Base-by-base conservation (phyloP, 1,284 basidiomycete species). In the Filobasidium uniguttulatum region DNA sequence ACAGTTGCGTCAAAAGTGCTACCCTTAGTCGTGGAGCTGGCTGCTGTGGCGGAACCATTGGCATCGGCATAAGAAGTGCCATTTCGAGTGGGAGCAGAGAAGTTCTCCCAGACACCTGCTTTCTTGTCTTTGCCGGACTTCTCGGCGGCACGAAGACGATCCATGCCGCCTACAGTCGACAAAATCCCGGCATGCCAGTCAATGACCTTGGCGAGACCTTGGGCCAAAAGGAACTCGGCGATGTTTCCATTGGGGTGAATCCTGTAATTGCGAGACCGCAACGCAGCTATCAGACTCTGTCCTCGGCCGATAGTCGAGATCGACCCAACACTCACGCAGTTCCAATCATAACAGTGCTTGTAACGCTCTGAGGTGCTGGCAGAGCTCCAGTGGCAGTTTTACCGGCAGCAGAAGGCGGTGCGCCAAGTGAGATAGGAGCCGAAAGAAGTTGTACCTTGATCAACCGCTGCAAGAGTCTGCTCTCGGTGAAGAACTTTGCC, bases 161-260 rank as follows among this genome's bases (percentile, higher is more conserved):
- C 86, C 78, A 93, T 88, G 14, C 79, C 81, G 28, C 85, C 83
- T 54, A 75, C 73, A 53, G 75, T 76, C 2, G 85, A 79, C 35
- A 98, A 79, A 76, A 97, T 85, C 29, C 91, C 93, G 12, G 90
- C 90, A 66, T 98, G 93, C 91, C 93, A 97, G 65, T 94, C 91
- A 53, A 97, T 84, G 47, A 94, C 78, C 53, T 88, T 83, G 10
- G 91, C 93, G 3, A 97, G 74, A 44, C 93, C 90, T 40, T 80
- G 79, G 3, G 77, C 77, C 17, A 90, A 80, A 41, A 98, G 74
- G 68, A 85, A 82, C 60, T 93, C 87, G 15, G 90, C 89, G 46
- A 98, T 85, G 68, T 96, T 93, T 17, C 93, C 91, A 25, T 82
- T 85, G 12, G 91, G 89, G 63, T 97, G 93, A 26, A 88, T 71